Conservation (phyloP, 1,284 basidiomycete genomes). For the Porogramme epimiltina region DNA sequence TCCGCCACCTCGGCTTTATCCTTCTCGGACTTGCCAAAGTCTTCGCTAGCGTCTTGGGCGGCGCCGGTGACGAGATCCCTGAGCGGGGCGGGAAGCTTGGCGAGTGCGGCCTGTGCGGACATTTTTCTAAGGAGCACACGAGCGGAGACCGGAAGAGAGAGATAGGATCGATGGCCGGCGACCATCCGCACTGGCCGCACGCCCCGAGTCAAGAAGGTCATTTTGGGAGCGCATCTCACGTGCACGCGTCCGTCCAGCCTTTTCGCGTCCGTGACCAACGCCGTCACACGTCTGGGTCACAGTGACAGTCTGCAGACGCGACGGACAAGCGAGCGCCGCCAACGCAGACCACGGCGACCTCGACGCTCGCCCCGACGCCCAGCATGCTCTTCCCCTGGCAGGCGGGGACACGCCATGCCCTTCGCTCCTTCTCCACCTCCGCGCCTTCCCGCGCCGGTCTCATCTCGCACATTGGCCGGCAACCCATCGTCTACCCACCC, state of each 20-base stretch:
- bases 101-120: slow-evolving; percentile 56
- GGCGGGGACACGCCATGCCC: slow-evolving; percentile 23
- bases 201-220: slow-evolving; percentile 26
- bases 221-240: slow-evolving; percentile 24
- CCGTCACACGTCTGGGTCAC: slow-evolving; percentile 7
- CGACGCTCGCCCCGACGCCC: slow-evolving; percentile 5
- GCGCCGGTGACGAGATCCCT: slow-evolving; percentile 59
- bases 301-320: background rate
- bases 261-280: slow-evolving; percentile 18
- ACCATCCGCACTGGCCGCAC: slow-evolving; percentile 10
- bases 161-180: slow-evolving; percentile 22
- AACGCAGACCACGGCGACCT: background rate
- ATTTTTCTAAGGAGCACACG: slow-evolving; percentile 41
- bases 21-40: slow-evolving; percentile 58
- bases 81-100: slow-evolving; percentile 53
- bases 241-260: slow-evolving; percentile 16
- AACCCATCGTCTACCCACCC: slow-evolving; percentile 74
- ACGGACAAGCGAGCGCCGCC: background rate
- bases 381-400: slow-evolving; percentile 34
- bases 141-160: background rate
- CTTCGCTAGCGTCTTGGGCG: slow-evolving; percentile 41
- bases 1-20: slow-evolving; percentile 63
- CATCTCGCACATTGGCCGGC: slow-evolving; percentile 80
- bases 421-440: slow-evolving; percentile 31
- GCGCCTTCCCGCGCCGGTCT: slow-evolving; percentile 30